Evolutionary conservation across 768 basidiomycete species (phyloP), one percentile per base, ranked within the genome.

Genomic region (Amanita molliuscula): DNA sequence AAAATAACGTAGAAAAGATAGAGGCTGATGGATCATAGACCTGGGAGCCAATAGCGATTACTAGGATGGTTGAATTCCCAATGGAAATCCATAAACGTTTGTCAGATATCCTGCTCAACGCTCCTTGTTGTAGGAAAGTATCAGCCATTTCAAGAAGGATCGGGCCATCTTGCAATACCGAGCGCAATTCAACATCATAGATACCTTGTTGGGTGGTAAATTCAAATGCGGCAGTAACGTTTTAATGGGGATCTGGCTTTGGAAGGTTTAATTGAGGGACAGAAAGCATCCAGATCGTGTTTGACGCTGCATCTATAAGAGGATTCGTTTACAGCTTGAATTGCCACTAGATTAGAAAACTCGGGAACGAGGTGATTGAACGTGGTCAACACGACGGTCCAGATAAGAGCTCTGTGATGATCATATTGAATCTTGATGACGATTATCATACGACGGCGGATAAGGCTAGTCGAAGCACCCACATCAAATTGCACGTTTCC

Each of bases 271-370:
- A 53, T 8, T 64, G 67, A 6, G 68, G 66, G 35, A 71, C 56
- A 0, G 66, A 60, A 38, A 87, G 76, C 11, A n/a, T 84, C 84
- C 11, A 88, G 68, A 2, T 71, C 59, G 7, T 73, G 56, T 60
- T 88, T 86, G 4, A 84, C 73, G 49, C 59, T 6, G 84, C 83
- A 57, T 90, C 66, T 82, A 79, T 83, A 56, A 86, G 78, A 0
- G 83, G 84, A n/a, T 51, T 90, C 88, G 54, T 90, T 90, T 23
- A 83, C 70, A 1, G 88, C 88, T 56, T 90, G 76, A 26, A 90
- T 82, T 1, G 82, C 69, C 37, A 82, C 80, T 15, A 84, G 85
- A 28, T 69, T 77, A 15, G 56, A 65, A 58, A 90, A 90, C 35
- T 68, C 65, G 4, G 85, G 73, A 59, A 88, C 81, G 29, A 84